Conservation (phyloP, 257 asterid genomes). For the Thymus quinquecostatus region DNA sequence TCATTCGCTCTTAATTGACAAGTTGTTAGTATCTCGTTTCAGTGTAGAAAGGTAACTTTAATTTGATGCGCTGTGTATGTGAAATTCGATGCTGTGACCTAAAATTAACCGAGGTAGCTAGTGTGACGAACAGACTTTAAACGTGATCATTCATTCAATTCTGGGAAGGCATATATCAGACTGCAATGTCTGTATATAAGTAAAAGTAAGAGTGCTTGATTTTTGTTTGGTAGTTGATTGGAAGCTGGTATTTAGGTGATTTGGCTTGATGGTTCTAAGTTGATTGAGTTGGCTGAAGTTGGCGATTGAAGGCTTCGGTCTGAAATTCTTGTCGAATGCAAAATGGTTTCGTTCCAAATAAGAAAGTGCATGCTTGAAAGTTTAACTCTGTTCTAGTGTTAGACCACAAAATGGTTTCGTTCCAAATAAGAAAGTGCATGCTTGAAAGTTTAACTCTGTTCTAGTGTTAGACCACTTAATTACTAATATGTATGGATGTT, state of each 20-base stretch:
- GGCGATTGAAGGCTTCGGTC: too few species aligned
- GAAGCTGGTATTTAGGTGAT: neutral
- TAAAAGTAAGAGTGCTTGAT: too few species aligned
- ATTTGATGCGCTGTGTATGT: too few species aligned
- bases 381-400: too few species aligned
- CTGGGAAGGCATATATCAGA: neutral
- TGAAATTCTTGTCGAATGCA: neutral
- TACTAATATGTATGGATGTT: neutral
- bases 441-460: too few species aligned
- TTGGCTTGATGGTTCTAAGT: neutral
- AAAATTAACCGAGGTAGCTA: too few species aligned
- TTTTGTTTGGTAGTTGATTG: neutral
- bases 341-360: neutral
- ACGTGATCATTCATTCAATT: too few species aligned
- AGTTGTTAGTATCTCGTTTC: neutral
- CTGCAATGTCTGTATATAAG: neutral
- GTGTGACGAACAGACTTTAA: too few species aligned
- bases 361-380: neutral
- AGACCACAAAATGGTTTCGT: too few species aligned
- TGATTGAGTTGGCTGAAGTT: neutral
- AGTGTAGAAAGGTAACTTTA: neutral
- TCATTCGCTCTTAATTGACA: slow-evolving; percentile 1
- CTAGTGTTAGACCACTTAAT: too few species aligned
- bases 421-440: too few species aligned
- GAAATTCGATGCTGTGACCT: neutral